phyloP scores from a whole-genome alignment of 1,139 yeast species.

The Geotrichum citri-aurantii region DNA sequence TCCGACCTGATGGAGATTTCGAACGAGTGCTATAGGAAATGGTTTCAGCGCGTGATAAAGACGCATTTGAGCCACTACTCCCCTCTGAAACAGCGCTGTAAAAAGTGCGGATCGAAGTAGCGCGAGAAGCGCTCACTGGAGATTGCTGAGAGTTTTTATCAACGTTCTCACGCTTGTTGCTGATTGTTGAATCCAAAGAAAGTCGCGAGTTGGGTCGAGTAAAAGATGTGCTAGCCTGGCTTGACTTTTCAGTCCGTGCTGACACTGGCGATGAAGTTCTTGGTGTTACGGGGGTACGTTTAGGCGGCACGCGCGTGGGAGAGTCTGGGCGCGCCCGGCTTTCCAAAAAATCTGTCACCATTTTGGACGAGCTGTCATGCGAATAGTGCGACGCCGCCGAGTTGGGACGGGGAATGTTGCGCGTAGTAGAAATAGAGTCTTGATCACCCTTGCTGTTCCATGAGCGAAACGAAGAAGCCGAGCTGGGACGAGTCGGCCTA shows the following conservation, averaged over 20 bases:
- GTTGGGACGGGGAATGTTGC: background rate
- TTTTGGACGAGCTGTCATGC: background rate
- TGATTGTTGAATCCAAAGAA: background rate
- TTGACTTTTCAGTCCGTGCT: background rate
- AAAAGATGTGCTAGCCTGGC: background rate
- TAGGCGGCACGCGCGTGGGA: background rate
- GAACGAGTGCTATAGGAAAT: background rate
- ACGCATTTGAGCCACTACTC: background rate
- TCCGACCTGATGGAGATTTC: background rate
- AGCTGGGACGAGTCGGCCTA: background rate
- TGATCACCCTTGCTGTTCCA: background rate
- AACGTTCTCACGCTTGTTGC: background rate
- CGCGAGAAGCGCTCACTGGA: background rate
- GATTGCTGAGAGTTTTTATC: background rate
- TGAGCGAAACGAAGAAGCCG: background rate
- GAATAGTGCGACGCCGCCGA: background rate
- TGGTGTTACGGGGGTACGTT: background rate
- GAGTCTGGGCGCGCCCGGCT: background rate
- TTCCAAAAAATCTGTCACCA: background rate
- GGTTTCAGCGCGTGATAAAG: background rate
- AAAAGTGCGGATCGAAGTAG: background rate
- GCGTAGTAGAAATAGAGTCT: background rate
- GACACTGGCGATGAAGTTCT: background rate
- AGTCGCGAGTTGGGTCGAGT: background rate
- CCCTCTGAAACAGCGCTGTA: background rate